Evolutionary conservation across 1,284 basidiomycete species (phyloP).

Genomic region (Malassezia brasiliensis): DNA sequence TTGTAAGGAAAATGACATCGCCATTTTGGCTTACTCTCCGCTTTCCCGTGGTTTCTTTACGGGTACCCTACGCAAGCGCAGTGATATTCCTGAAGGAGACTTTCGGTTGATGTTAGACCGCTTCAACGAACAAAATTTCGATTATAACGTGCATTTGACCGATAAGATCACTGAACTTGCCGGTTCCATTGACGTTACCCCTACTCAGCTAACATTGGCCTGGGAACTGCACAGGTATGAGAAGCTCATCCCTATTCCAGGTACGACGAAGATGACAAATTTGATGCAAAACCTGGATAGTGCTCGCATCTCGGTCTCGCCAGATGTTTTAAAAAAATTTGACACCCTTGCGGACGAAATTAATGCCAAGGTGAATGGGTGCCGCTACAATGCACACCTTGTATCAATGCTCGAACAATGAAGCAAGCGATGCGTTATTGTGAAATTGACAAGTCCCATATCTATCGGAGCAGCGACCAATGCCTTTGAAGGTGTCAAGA

Average conservation of each 20-base stretch:
- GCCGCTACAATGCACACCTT: not conserved
- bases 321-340: not conserved
- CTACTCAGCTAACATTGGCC: slow-evolving; percentile 57
- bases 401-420: not conserved
- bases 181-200: slow-evolving; percentile 48
- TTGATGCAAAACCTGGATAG: not conserved
- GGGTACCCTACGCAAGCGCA: slow-evolving; percentile 52
- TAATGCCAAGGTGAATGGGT: not conserved
- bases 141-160: slow-evolving; percentile 56
- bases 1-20: slow-evolving; percentile 52
- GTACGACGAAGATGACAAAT: slow-evolving; percentile 43
- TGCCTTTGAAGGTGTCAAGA: too few relatives aligned
- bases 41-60: slow-evolving; percentile 54
- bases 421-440: too few relatives aligned
- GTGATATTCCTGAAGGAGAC: slow-evolving; percentile 26
- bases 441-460: too few relatives aligned
- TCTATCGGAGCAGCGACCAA: too few relatives aligned
- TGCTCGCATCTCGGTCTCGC: not conserved
- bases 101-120: slow-evolving; percentile 5
- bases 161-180: slow-evolving; percentile 49
- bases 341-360: not conserved
- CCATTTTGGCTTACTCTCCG: slow-evolving; percentile 57
- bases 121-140: slow-evolving; percentile 52
- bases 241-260: slow-evolving; percentile 55
- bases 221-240: slow-evolving; percentile 55